Base-by-base conservation (phyloP, 306 rosid species). In the Hylodesmum podocarpum region DNA sequence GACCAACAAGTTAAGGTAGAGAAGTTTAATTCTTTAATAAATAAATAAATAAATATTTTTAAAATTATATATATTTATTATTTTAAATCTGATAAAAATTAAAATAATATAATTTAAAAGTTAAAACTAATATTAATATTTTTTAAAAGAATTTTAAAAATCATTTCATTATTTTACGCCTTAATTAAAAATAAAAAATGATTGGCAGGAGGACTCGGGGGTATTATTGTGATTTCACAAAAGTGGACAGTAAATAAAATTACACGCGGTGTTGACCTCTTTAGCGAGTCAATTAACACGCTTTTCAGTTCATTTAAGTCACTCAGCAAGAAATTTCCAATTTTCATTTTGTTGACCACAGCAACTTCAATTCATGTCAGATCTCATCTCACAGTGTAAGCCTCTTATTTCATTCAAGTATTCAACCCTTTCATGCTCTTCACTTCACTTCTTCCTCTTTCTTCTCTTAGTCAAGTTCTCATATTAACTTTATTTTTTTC, bases 221-320 rank as follows among this genome's bases (percentile, higher is more conserved):
- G 49, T 41, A 66, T 62, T 79, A 0, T 68, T 14, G 82, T 67
- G 77, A 19, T 58, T 22, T 14, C 22, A 43, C 8, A 19, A n/a
- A 34, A 22, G 27, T 15, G 8, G 0, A 6, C 8, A 5, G 22
- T 34, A 65, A 44, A 16, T 41, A 44, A 70, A 36, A 57, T 14
- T 18, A 58, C 14, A 72, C 27, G 34, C 41, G 43, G 46, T 44
- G 31, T 77, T 72, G 86, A 79, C 71, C 78, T 62, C 46, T 27
- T 5, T 13, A 24, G 21, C 4, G 28, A 43, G 80, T 79, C 82
- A 69, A 83, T 41, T 47, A 44, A 77, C 73, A 58, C 37, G 46
- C 40, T 46, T 46, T 81, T 53, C 37, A 33, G 44, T 78, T 57
- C 76, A 81, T 37, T 47, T 24, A 72, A 59, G 4, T 72, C 41